These are phyloP conservation scores for Pleurotus platypus DNA, from an alignment of 768 basidiomycete genomes.

Conservation along the genomic window DNA sequence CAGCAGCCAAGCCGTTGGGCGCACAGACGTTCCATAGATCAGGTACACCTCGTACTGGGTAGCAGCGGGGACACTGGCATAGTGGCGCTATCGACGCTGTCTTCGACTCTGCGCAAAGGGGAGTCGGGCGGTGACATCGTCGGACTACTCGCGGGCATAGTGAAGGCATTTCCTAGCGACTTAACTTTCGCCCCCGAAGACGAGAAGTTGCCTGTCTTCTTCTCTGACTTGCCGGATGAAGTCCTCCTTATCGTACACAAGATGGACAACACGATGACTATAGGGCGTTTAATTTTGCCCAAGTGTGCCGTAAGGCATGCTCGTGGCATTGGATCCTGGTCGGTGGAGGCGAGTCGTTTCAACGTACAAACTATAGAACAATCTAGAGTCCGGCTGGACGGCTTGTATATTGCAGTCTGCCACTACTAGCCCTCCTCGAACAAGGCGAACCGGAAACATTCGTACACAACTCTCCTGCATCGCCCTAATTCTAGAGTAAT, in stretches of 20 bases:
- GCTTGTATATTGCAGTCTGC: constrained; percentile 76
- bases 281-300: constrained; percentile 70
- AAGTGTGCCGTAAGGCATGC: constrained; percentile 70
- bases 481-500: too few species aligned
- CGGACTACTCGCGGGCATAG: constrained; percentile 41
- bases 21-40: too few species aligned
- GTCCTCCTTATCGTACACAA: constrained; percentile 66
- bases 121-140: constrained; percentile 22
- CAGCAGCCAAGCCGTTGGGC: too few species aligned
- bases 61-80: too few species aligned
- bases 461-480: too few species aligned
- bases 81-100: constrained; percentile 17
- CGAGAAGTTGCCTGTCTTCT: constrained; percentile 50
- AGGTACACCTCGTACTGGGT: too few species aligned
- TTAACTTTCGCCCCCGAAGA: constrained; percentile 67
- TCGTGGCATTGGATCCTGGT: constrained; percentile 63
- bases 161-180: constrained; percentile 43
- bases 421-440: too few species aligned
- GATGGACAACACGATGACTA: constrained; percentile 53
- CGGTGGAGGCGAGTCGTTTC: constrained; percentile 74
- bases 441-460: too few species aligned
- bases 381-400: constrained; percentile 80
- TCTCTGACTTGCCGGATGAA: constrained; percentile 73
- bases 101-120: constrained; percentile 18
- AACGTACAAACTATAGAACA: constrained; percentile 78